A percentile compares a stretch with the other conserved stretches of the same genome.
These are phyloP conservation scores for Sungouiozyma intestinalis DNA, from an alignment of 805 yeast species.

Conservation along the genomic window DNA sequence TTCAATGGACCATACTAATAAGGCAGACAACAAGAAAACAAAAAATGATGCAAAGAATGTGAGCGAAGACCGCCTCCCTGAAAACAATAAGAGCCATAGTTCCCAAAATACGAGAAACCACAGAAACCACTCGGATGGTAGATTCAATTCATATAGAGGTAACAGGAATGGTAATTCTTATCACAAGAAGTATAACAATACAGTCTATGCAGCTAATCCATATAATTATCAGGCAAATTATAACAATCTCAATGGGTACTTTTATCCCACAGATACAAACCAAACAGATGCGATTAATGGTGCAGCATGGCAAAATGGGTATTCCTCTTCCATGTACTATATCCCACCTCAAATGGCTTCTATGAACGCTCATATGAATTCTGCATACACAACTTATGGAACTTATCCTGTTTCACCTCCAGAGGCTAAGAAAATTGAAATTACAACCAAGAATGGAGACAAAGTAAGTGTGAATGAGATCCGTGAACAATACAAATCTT, in stretches of 20 bases:
- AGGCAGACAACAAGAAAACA: neutral
- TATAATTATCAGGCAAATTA: conserved; percentile 1
- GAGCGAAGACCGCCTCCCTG: neutral
- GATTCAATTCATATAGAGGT: neutral
- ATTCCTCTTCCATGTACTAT: conserved; percentile 19
- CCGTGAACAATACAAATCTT: conserved; percentile 7
- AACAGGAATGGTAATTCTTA: neutral
- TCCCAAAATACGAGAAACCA: neutral
- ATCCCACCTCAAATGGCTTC: conserved; percentile 16
- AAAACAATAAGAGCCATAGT: conserved; percentile 3
- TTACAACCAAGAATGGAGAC: conserved; percentile 28
- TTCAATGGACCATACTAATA: neutral
- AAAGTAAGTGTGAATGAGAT: conserved; percentile 21
- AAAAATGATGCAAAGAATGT: neutral
- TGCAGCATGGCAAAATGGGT: conserved; percentile 17
- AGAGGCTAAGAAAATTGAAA: conserved; percentile 19
- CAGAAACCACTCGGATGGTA: neutral
- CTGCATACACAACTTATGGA: neutral
- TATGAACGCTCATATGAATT: conserved; percentile 3
- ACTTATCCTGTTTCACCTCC: conserved; percentile 6
- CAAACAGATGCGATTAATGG: conserved; percentile 1
- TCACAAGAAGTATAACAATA: neutral
- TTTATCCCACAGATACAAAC: conserved; percentile 1
- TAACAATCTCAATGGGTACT: conserved; percentile 3
- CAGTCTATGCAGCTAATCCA: neutral